Conservation (phyloP, 768 basidiomycete species). For the Phallus indusiatus region DNA sequence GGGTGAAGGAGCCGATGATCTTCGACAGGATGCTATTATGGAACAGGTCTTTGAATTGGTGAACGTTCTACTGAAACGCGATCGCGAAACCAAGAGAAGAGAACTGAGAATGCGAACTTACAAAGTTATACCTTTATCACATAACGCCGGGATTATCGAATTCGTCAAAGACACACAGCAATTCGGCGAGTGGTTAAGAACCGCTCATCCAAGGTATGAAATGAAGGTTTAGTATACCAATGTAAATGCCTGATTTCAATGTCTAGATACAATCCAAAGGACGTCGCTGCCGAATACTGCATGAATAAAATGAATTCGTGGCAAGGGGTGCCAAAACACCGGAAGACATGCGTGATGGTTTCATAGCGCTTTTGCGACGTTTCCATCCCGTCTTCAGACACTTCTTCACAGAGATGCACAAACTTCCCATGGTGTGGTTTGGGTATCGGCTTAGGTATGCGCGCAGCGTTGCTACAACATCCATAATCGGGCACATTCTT, state of each 20-base stretch:
- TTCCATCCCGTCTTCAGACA: conserved; percentile 88
- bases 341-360: conserved; percentile 19
- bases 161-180: conserved; percentile 77
- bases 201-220: conserved; percentile 54
- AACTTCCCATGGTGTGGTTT: conserved; percentile 86
- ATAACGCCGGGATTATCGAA: conserved; percentile 78
- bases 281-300: conserved; percentile 31
- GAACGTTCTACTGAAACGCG: conserved; percentile 63
- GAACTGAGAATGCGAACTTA: conserved; percentile 72
- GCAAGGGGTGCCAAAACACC: not conserved
- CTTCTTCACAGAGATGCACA: conserved; percentile 87
- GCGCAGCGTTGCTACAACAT: conserved; percentile 86
- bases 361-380: conserved; percentile 27
- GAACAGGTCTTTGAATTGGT: conserved; percentile 93
- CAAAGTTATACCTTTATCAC: conserved; percentile 77
- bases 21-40: conserved; percentile 98
- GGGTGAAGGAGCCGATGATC: conserved; percentile 80
- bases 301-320: conserved; percentile 18
- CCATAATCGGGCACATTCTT: conserved; percentile 87
- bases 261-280: conserved; percentile 57
- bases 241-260: conserved; percentile 1
- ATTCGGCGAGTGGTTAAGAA: conserved; percentile 49
- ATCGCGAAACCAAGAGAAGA: conserved; percentile 69
- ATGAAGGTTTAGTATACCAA: not conserved
- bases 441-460: conserved; percentile 82